Conservation (phyloP, 345 rosid genomes). For the Arabis alpina region DNA sequence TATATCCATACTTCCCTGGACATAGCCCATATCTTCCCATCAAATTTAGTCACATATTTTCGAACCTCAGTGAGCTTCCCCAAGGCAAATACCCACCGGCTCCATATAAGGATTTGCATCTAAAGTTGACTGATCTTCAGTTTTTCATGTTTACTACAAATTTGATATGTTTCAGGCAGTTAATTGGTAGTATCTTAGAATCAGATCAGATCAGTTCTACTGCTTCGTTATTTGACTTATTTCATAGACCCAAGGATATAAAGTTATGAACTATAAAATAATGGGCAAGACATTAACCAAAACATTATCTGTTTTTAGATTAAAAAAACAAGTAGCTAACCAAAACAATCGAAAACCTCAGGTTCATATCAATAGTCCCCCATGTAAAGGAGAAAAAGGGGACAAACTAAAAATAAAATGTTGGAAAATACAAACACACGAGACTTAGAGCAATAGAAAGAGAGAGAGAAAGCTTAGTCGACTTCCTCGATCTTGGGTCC, state of each 20-base stretch:
- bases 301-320: not conserved
- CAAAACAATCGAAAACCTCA: not conserved
- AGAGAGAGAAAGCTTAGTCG: conserved; percentile 45
- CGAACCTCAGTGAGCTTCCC: conserved; percentile 28
- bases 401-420: not conserved
- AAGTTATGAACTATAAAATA: not conserved
- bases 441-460: not conserved
- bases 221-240: too few species aligned
- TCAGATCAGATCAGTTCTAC: too few species aligned
- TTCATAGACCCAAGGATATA: too few species aligned
- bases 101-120: too few species aligned
- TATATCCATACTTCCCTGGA: conserved; percentile 59
- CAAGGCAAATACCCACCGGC: conserved; percentile 44
- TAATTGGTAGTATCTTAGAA: too few species aligned
- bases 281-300: not conserved
- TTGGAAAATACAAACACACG: not conserved
- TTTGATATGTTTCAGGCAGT: too few species aligned
- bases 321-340: not conserved
- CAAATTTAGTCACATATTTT: conserved; percentile 45
- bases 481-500: conserved; percentile 72
- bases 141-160: too few species aligned
- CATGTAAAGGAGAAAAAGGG: not conserved
- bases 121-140: too few species aligned
- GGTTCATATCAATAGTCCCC: not conserved
- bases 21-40: conserved; percentile 56